Evolutionary conservation across 108 stramenopile species (phyloP), one percentile per base, ranked within the genome.

Genomic region (Craspedostauros australis): DNA sequence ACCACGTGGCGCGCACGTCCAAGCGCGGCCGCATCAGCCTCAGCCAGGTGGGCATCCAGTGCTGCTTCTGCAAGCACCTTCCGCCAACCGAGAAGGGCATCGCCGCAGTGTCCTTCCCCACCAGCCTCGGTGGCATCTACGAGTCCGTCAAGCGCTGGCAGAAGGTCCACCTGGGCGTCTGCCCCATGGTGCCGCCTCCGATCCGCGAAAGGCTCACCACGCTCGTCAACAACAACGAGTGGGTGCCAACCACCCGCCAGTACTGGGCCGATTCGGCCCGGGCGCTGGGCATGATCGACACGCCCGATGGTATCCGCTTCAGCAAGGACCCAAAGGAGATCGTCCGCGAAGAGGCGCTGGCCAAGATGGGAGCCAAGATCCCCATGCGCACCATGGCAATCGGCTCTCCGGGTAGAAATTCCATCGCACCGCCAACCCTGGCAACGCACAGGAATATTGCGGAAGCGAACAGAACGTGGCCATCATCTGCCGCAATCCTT

Each of bases 1-100:
- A 60, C 20, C 84, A 90, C 39, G 79, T 90, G 25, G 76, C 80
- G 19, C 69, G 79, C n/a, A 83, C 88, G 5, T 76, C 77, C 61
- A 85, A 80, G 62, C 47, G 66, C 23, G 73, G 80, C 36, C 66
- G 81, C 8, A 66, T 76, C 40, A 46, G 54, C 21, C 33, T 57
- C 25, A 33, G 59, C 38, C 75, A 80, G 48, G 76, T 88, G 3
- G 86, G 86, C 22, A 66, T 88, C 33, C 64, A 80, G 23, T 88
- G 86, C 54, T 38, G 44, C 14, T 84, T 69, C 37, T 88, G 86
- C 46, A 59, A 57, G 31, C 37, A 60, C 11, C 16, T 11, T 20
- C 60, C 44, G 23, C 21, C 36, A 49, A 42, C 64, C 38, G 59
- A 66, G 7, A 66, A 43, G 34, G 46, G 51, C 0, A 42, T 50